Conservation (phyloP, 495 filamentous ascomycete genomes). For the Penicillium bovifimosum region DNA sequence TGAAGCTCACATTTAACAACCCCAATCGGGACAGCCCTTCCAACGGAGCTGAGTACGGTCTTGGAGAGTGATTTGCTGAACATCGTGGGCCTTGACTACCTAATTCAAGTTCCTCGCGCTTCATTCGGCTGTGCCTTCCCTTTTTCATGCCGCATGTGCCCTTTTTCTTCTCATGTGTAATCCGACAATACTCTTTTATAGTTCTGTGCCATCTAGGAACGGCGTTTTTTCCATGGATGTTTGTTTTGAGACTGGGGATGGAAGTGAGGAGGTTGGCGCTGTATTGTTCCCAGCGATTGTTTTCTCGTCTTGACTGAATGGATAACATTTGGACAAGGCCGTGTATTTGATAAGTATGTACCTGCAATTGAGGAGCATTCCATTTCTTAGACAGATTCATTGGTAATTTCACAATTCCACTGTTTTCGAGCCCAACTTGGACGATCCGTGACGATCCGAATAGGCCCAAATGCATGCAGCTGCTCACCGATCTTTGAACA, state of each 20-base stretch:
- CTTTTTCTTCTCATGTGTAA: constrained; percentile 14
- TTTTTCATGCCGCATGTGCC: neutral
- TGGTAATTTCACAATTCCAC: neutral
- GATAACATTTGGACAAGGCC: neutral
- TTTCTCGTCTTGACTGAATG: constrained; percentile 5
- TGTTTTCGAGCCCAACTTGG: neutral
- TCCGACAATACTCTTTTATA: constrained; percentile 10
- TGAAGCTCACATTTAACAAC: constrained; percentile 54
- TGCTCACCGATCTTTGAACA: constrained; percentile 7
- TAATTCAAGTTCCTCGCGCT: neutral
- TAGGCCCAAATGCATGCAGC: neutral
- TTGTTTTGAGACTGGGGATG: constrained; percentile 8
- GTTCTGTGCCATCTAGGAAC: constrained; percentile 7
- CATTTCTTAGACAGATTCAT: neutral
- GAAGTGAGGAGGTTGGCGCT: constrained; percentile 8
- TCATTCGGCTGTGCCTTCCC: constrained; percentile 11
- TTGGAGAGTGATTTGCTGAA: constrained; percentile 29
- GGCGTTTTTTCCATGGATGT: constrained; percentile 10
- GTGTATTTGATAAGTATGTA: constrained; percentile 16
- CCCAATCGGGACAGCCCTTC: constrained; percentile 31
- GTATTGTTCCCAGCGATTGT: constrained; percentile 15
- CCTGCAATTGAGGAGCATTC: constrained; percentile 7
- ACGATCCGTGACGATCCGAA: neutral
- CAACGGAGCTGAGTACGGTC: constrained; percentile 29
- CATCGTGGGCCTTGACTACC: neutral